Evolutionary conservation across 176 grass and related monocot species (phyloP).

Genomic region (Oryza meridionalis): DNA sequence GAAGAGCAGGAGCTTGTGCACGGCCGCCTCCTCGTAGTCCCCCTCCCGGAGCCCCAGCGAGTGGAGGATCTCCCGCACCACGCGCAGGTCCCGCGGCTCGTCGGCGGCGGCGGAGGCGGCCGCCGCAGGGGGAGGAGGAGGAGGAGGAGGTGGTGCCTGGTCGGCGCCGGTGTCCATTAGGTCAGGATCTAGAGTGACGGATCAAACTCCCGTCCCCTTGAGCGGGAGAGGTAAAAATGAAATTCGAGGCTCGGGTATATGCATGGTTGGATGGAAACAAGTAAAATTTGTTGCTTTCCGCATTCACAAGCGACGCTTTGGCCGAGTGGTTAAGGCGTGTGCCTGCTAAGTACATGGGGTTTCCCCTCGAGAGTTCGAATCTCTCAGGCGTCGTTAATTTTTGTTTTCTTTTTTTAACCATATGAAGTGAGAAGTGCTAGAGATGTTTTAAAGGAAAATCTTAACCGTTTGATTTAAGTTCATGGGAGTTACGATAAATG

Average conservation of each 20-base stretch:
- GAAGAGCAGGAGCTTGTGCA: too few species aligned
- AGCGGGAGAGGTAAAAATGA: too few species aligned
- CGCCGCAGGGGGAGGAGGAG: neutral
- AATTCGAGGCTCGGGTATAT: too few species aligned
- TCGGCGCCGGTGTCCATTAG: neutral
- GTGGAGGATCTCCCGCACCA: constrained; percentile 47
- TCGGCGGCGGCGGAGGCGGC: neutral
- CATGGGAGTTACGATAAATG: too few species aligned
- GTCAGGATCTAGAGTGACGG: neutral
- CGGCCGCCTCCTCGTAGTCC: constrained; percentile 46
- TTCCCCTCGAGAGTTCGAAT: constrained; percentile 99
- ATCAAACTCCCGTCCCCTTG: too few species aligned
- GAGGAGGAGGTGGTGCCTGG: neutral
- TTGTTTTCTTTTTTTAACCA: too few species aligned
- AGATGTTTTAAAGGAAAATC: too few species aligned
- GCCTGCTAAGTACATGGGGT: constrained; percentile 99
- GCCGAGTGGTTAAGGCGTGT: constrained; percentile 99
- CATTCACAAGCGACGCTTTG: constrained; percentile 59
- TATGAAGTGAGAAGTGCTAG: too few species aligned
- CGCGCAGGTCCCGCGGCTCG: constrained; percentile 48
- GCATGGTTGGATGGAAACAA: too few species aligned
- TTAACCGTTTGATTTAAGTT: too few species aligned
- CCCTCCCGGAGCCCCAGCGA: constrained; percentile 54
- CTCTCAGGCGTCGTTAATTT: constrained; percentile 74
- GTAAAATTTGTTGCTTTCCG: too few species aligned